phyloP scores from a whole-genome alignment of 257 asterid species.

The Haberlea rhodopensis region DNA sequence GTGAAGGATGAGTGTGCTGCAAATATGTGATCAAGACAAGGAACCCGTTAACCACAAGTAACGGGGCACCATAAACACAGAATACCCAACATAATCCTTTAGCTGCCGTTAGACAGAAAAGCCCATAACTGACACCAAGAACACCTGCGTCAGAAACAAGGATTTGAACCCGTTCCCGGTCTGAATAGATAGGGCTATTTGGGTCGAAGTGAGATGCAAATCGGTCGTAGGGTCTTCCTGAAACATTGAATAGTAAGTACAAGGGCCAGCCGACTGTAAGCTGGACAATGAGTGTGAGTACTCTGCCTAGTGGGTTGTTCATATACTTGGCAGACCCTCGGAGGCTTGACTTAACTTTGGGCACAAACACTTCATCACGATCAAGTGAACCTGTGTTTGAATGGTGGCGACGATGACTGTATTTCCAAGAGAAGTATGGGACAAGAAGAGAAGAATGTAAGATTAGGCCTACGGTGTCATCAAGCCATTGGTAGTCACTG shows the following conservation, averaged over 20 bases:
- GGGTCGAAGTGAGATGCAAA: constrained; percentile 48
- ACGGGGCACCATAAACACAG: constrained; percentile 38
- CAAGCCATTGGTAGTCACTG: constrained; percentile 3
- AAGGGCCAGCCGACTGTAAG: constrained; percentile 53
- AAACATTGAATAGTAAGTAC: constrained; percentile 44
- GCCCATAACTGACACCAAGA: constrained; percentile 26
- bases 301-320: constrained; percentile 48
- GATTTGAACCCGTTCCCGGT: constrained; percentile 42
- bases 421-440: constrained; percentile 59
- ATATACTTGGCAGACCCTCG: constrained; percentile 27
- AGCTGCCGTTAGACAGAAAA: constrained; percentile 35
- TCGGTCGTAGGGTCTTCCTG: constrained; percentile 43
- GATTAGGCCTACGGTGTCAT: not conserved
- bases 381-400: constrained; percentile 53
- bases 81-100: constrained; percentile 44
- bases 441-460: constrained; percentile 44
- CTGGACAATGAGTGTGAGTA: constrained; percentile 32
- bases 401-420: constrained; percentile 56
- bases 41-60: constrained; percentile 45
- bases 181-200: constrained; percentile 42
- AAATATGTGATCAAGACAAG: constrained; percentile 48
- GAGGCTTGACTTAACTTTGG: constrained; percentile 38
- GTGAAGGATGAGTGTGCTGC: constrained; percentile 53
- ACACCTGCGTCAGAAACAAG: constrained; percentile 39
- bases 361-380: constrained; percentile 55